phyloP scores from a whole-genome alignment of 1,284 basidiomycete species.

The Trichosporon inkin region DNA sequence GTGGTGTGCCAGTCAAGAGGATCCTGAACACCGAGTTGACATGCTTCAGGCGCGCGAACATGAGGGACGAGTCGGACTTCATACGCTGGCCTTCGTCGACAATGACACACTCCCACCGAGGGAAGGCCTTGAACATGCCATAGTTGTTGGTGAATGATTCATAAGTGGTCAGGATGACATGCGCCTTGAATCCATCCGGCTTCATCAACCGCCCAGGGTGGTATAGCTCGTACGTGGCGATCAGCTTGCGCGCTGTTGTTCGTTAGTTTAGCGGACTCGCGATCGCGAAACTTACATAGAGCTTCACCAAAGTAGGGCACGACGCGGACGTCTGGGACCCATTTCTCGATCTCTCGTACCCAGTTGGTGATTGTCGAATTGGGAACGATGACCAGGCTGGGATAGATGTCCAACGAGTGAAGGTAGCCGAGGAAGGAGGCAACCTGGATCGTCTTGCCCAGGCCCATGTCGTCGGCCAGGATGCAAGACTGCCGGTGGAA shows the following conservation, averaged over 20 bases:
- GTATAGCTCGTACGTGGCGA: slow-evolving; percentile 75
- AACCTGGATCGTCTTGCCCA: slow-evolving; percentile 72
- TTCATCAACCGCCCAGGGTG: slow-evolving; percentile 53
- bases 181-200: slow-evolving; percentile 51
- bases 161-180: slow-evolving; percentile 86
- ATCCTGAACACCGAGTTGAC: slow-evolving; percentile 75
- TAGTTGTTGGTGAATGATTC: slow-evolving; percentile 74
- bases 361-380: slow-evolving; percentile 60
- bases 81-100: slow-evolving; percentile 79
- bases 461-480: slow-evolving; percentile 96
- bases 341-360: slow-evolving; percentile 78
- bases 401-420: slow-evolving; percentile 59
- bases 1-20: slow-evolving; percentile 90
- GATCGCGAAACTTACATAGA: slow-evolving; percentile 28
- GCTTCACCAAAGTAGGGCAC: slow-evolving; percentile 58
- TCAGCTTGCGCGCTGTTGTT: slow-evolving; percentile 69
- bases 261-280: not conserved
- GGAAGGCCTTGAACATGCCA: slow-evolving; percentile 69
- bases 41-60: slow-evolving; percentile 78
- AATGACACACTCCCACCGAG: slow-evolving; percentile 86
- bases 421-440: slow-evolving; percentile 78
- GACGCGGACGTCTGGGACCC: slow-evolving; percentile 63
- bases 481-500: slow-evolving; percentile 82
- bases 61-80: slow-evolving; percentile 67
- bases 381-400: slow-evolving; percentile 85